These are phyloP conservation scores for Candida endomychidarum DNA, from an alignment of 805 yeast species.

Conservation along the genomic window DNA sequence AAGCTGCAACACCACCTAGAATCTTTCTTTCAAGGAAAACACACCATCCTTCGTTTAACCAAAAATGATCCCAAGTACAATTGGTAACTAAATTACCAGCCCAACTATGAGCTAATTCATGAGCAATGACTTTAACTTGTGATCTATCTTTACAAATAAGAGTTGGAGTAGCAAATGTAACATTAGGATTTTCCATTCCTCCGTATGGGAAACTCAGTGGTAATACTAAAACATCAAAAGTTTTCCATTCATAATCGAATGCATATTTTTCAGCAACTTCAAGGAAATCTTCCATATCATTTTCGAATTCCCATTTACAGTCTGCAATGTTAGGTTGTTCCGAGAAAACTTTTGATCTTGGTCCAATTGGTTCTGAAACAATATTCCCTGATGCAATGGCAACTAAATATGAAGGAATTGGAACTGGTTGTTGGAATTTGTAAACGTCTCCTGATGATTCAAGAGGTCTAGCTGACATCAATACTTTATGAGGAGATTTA, in stretches of 20 bases:
- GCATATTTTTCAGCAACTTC: slow-evolving; percentile 33
- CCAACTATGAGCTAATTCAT: slow-evolving; percentile 41
- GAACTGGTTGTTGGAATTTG: slow-evolving; percentile 32
- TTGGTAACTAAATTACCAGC: slow-evolving; percentile 39
- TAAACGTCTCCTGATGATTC: slow-evolving; percentile 15
- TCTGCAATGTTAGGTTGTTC: slow-evolving; percentile 26
- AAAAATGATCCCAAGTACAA: slow-evolving; percentile 38
- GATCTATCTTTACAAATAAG: slow-evolving; percentile 34
- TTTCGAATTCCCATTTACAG: slow-evolving; percentile 37
- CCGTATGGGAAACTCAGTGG: slow-evolving; percentile 37
- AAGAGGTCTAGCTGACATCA: slow-evolving; percentile 33
- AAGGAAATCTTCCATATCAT: slow-evolving; percentile 35
- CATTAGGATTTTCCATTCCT: slow-evolving; percentile 40
- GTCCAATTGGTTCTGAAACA: slow-evolving; percentile 30
- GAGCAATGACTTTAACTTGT: slow-evolving; percentile 36
- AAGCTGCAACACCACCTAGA: slow-evolving; percentile 29
- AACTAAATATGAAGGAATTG: slow-evolving; percentile 35
- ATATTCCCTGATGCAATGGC: slow-evolving; percentile 36
- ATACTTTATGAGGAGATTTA: slow-evolving; percentile 24
- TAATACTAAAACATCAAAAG: slow-evolving; percentile 34
- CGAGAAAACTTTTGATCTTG: slow-evolving; percentile 31
- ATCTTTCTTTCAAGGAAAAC: slow-evolving; percentile 36
- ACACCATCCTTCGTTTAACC: slow-evolving; percentile 41
- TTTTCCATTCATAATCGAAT: slow-evolving; percentile 34
- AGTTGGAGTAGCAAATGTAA: slow-evolving; percentile 36